Percentiles rank a stretch among this genome's conserved stretches.
phyloP scores from a whole-genome alignment of 2,329 filamentous ascomycete species.

The Plenodomus tracheiphilus region DNA sequence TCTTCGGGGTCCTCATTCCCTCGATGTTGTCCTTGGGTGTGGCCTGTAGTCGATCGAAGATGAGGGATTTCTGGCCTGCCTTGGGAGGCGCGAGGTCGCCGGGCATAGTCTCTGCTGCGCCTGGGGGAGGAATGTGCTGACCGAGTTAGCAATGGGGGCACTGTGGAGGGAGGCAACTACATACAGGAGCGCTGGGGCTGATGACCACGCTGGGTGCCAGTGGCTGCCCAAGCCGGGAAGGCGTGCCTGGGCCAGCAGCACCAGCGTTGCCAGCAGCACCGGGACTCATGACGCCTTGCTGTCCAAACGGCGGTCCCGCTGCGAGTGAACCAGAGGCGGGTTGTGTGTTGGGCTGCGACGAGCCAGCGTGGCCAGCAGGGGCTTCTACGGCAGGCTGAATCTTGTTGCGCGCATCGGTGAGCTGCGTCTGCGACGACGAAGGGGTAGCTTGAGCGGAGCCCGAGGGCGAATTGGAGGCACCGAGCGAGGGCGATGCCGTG shows the following conservation, averaged over 20 bases:
- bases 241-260: slow-evolving; percentile 55
- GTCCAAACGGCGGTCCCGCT: slow-evolving; percentile 38
- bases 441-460: slow-evolving; percentile 72
- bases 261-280: slow-evolving; percentile 53
- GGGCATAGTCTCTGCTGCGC: slow-evolving; percentile 95
- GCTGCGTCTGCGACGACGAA: slow-evolving; percentile 83
- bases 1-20: slow-evolving; percentile 90
- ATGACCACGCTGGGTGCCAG: slow-evolving; percentile 89
- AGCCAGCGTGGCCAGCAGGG: slow-evolving; percentile 24
- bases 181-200: slow-evolving; percentile 80
- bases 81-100: slow-evolving; percentile 95
- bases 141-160: slow-evolving; percentile 4
- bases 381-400: slow-evolving; percentile 59
- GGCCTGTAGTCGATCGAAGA: slow-evolving; percentile 87
- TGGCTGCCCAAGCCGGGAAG: slow-evolving; percentile 63
- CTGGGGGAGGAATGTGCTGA: slow-evolving; percentile 84
- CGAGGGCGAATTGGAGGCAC: slow-evolving; percentile 60
- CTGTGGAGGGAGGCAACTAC: slow-evolving; percentile 14
- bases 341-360: slow-evolving; percentile 38
- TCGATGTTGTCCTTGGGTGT: slow-evolving; percentile 97
- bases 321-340: slow-evolving; percentile 35
- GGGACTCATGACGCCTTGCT: slow-evolving; percentile 33
- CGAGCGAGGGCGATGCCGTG: slow-evolving; percentile 75
- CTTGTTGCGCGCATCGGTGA: slow-evolving; percentile 86
- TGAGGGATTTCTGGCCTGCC: slow-evolving; percentile 82